A percentile compares a stretch with the other conserved stretches of the same genome.
Evolutionary conservation across 345 rosid species (phyloP).

Genomic region (Nasturtium officinale): DNA sequence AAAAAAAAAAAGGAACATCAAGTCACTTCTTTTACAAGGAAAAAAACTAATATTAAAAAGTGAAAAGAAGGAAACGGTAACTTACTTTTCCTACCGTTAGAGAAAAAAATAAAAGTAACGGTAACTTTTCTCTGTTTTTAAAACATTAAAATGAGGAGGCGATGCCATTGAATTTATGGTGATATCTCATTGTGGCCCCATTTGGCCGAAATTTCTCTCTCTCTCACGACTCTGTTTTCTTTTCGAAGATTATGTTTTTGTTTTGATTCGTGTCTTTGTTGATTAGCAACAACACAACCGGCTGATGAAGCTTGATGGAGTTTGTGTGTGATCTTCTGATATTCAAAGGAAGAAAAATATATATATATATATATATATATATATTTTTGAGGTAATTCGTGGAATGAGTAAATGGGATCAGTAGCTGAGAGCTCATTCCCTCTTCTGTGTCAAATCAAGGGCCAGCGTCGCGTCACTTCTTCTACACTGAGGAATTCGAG

Average conservation of each 20-base stretch:
- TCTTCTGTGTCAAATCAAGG: conserved; percentile 41
- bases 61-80: not conserved
- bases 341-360: not conserved
- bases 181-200: conserved; percentile 35
- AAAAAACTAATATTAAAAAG: too few relatives aligned
- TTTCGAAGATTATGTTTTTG: too few relatives aligned
- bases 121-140: not conserved
- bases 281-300: not conserved
- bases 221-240: conserved; percentile 33
- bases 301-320: conserved; percentile 6
- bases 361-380: too few relatives aligned
- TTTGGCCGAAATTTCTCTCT: not conserved
- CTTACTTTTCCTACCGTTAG: not conserved
- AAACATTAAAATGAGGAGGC: conserved; percentile 40
- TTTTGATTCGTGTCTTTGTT: conserved; percentile 11
- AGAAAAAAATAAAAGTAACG: not conserved
- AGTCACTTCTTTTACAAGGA: not conserved
- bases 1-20: not conserved
- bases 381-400: too few relatives aligned
- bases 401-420: conserved; percentile 59
- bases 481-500: conserved; percentile 47
- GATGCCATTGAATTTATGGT: conserved; percentile 32
- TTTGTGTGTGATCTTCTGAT: conserved; percentile 26
- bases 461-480: conserved; percentile 42
- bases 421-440: conserved; percentile 53